phyloP scores from a whole-genome alignment of 75 land plant species.

The Pinus taeda region DNA sequence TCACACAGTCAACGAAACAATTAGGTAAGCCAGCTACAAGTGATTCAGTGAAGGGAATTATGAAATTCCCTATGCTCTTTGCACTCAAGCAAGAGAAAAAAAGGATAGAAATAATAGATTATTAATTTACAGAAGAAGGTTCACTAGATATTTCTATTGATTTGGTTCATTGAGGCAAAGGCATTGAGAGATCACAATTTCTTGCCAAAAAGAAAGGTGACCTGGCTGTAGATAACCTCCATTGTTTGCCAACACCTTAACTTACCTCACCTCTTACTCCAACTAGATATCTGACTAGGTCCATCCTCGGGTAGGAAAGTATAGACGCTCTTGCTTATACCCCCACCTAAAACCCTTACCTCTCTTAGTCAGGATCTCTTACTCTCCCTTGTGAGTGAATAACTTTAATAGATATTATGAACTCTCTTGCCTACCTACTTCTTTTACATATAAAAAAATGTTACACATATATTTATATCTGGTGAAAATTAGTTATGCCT shows the following conservation, averaged over 20 bases:
- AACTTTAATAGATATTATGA: no score
- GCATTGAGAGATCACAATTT: conserved; percentile 65
- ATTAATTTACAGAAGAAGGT: conserved; percentile 91
- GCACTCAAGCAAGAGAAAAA: conserved; percentile 77
- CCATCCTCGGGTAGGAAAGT: no score
- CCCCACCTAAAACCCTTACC: no score
- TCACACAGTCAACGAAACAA: conserved; percentile 90
- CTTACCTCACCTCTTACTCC: no score
- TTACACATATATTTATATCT: no score
- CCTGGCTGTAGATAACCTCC: conserved; percentile 55
- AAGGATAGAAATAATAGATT: conserved; percentile 78
- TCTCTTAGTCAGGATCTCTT: no score
- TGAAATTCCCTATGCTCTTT: conserved; percentile 94
- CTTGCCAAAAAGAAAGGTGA: conserved; percentile 84
- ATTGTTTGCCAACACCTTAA: conserved; percentile 62
- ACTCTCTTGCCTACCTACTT: no score
- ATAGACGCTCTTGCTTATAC: no score
- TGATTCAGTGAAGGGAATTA: conserved; percentile 85
- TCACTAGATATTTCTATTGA: conserved; percentile 70
- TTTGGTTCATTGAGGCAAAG: conserved; percentile 70
- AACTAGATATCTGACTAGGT: no score
- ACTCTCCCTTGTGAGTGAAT: no score
- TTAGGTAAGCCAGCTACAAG: conserved; percentile 93
- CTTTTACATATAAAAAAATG: no score
- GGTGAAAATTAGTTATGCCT: no score